phyloP scores from a whole-genome alignment of 2,329 filamentous ascomycete species.

The Aspergillus ibericus region DNA sequence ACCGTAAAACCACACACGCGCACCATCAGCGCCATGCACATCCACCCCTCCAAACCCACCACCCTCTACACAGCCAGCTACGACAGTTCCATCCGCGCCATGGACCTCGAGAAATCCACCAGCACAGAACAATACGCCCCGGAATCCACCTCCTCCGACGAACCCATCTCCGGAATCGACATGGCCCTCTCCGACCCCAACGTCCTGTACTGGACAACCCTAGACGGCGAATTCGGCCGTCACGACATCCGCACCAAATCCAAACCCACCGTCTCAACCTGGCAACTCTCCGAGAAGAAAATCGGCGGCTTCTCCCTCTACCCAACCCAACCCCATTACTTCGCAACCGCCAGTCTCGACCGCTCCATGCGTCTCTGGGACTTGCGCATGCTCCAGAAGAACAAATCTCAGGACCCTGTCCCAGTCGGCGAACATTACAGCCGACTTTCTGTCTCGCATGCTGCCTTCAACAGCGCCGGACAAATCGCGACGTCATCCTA shows the following conservation, averaged over 20 bases:
- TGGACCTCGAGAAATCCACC: conserved; percentile 78
- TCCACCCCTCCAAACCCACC: conserved; percentile 71
- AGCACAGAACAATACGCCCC: conserved; percentile 83
- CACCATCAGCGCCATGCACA: conserved; percentile 82
- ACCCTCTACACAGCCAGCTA: conserved; percentile 84
- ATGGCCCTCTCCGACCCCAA: conserved; percentile 70
- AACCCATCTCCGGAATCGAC: conserved; percentile 81
- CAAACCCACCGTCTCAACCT: conserved; percentile 61
- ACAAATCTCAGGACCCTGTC: conserved; percentile 55
- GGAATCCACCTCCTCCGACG: conserved; percentile 64
- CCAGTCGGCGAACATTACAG: conserved; percentile 81
- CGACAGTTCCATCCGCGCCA: conserved; percentile 83
- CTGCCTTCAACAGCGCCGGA: conserved; percentile 80
- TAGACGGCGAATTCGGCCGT: conserved; percentile 76
- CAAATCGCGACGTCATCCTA: conserved; percentile 91
- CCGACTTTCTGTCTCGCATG: conserved; percentile 84
- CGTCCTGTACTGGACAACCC: conserved; percentile 80
- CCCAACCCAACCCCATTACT: conserved; percentile 74
- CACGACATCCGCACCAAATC: conserved; percentile 69
- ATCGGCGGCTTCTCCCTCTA: conserved; percentile 91
- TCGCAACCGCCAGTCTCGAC: conserved; percentile 88
- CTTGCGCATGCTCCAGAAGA: conserved; percentile 60
- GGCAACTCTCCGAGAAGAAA: conserved; percentile 83
- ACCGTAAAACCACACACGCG: conserved; percentile 87
- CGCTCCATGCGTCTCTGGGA: conserved; percentile 92